Base-by-base conservation (phyloP, 331 rosid species). In the Acacia pycnantha region DNA sequence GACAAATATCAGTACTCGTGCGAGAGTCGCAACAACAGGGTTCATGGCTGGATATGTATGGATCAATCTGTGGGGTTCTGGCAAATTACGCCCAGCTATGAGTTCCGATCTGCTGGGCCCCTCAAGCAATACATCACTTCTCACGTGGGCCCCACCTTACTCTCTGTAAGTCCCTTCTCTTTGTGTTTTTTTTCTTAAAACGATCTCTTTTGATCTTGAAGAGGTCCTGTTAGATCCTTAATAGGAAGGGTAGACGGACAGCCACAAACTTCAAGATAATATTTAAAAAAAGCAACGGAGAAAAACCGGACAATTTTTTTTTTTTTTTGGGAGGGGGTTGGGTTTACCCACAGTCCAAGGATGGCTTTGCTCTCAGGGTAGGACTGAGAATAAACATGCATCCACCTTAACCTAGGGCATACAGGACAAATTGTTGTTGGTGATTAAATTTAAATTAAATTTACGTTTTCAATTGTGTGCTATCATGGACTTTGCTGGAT, bases 71-170 rank as follows among this genome's bases (percentile, higher is more conserved):
- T 84, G 8, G 97, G 97, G 37, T 93, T 93, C 56, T 91, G 97
- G 97, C 89, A 88, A 31, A 91, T 93, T 47, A 91, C 93, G 16
- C 94, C 97, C 1, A 87, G 92, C 68, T 59, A 48, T 33, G 97
- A 93, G 81, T 93, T 88, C 76, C 88, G 91, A 79, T 87, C 97
- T 1, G 97, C 88, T 69, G 97, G 97, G 41, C 97, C 97, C 33
- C 88, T 88, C 86, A 93, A 93, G 71, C 97, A 93, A 67, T 87
- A 84, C 71, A 84, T 93, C 15, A 81, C 87, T 41, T 93, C 97
- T 61, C 97, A 93, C 44, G 97, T 90, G 35, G 97, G 97, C 48
- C 97, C 97, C 21, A 86, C 83, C 46, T 51, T 86, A 6, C 94
- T 93, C 16, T 84, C 94, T 0, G 97, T 93, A 51, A 88, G 91